Conservation (phyloP, 148 eudicot species). For the Salicornia ramosissima region DNA sequence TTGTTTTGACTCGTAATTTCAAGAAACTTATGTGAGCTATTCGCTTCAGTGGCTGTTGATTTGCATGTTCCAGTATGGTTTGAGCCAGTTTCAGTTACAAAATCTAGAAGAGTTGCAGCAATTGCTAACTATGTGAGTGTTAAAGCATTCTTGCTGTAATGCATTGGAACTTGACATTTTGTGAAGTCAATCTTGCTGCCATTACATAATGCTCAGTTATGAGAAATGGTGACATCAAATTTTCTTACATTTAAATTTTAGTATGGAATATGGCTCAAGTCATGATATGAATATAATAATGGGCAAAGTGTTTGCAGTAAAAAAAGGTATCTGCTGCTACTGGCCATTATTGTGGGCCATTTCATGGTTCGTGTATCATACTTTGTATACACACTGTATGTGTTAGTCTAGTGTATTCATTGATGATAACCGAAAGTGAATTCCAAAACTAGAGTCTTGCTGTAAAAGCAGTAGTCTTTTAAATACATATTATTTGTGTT, state of each 20-base stretch:
- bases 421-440: background rate
- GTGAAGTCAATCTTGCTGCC: background rate
- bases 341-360: background rate
- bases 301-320: too few relatives aligned
- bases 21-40: conserved; percentile 4
- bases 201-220: background rate
- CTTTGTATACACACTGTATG: too few relatives aligned
- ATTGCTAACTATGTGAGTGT: conserved; percentile 67
- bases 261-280: too few relatives aligned
- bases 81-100: conserved; percentile 94
- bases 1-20: background rate
- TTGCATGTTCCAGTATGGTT: conserved; percentile 74
- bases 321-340: background rate
- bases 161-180: background rate
- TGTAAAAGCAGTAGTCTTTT: background rate
- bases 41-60: conserved; percentile 71
- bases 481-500: background rate
- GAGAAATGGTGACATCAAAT: background rate
- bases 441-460: background rate
- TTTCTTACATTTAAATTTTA: background rate
- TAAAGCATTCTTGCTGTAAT: conserved; percentile 12
- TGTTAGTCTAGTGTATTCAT: background rate
- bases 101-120: conserved; percentile 72
- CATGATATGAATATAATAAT: too few relatives aligned
- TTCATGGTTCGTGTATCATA: background rate